These are phyloP conservation scores for Aureobasidium sp. DNA, from an alignment of 2,329 filamentous ascomycete genomes.

Conservation along the genomic window DNA sequence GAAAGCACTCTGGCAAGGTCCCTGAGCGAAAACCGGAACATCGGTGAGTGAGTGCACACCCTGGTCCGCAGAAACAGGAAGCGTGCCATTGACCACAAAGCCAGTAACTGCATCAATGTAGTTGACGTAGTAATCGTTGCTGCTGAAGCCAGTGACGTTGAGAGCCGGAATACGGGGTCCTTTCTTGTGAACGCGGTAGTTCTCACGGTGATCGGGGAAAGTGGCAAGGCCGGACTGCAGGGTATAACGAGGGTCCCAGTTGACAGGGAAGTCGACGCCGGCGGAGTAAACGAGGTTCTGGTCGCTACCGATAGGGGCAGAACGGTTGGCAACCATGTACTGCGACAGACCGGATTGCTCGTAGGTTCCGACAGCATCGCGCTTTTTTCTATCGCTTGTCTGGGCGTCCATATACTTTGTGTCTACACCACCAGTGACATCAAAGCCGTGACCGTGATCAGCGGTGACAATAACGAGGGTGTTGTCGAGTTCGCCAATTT, in stretches of 20 bases:
- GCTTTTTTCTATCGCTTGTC: constrained; percentile 60
- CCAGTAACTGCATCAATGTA: constrained; percentile 57
- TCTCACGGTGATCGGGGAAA: constrained; percentile 66
- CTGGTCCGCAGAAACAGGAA: constrained; percentile 53
- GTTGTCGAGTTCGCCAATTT: constrained; percentile 58
- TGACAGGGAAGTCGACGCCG: constrained; percentile 66
- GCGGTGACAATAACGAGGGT: constrained; percentile 74
- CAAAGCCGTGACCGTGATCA: constrained; percentile 83
- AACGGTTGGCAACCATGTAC: constrained; percentile 59
- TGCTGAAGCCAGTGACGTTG: constrained; percentile 38
- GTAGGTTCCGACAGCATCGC: constrained; percentile 66
- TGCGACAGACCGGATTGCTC: constrained; percentile 64
- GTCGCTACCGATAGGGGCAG: constrained; percentile 64
- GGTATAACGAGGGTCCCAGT: constrained; percentile 79
- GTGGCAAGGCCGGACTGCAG: constrained; percentile 65
- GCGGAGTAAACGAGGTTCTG: constrained; percentile 54
- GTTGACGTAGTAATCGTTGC: constrained; percentile 56
- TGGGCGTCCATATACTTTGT: constrained; percentile 65
- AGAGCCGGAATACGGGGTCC: constrained; percentile 55
- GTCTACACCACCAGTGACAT: constrained; percentile 74
- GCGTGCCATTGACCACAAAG: constrained; percentile 66
- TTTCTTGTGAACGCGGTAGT: constrained; percentile 61
- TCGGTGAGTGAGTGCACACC: constrained; percentile 73
- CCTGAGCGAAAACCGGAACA: constrained; percentile 68
- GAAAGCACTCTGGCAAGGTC: constrained; percentile 70